phyloP scores from a whole-genome alignment of 306 rosid genomes.

The Vicia sativa region DNA sequence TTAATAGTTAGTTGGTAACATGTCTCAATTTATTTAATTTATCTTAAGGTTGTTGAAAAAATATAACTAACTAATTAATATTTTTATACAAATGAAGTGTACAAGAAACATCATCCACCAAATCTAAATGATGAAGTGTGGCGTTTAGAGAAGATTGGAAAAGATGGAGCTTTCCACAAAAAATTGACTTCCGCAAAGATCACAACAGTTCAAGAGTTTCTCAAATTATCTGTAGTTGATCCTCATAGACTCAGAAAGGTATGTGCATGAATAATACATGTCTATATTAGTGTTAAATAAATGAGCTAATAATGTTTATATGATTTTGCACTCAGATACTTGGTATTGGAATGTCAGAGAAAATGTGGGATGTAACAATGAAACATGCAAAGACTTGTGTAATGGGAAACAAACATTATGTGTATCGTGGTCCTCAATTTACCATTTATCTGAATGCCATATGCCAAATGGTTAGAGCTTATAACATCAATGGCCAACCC shows the following conservation, averaged over 20 bases:
- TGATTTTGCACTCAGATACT: conserved; percentile 51
- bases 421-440: conserved; percentile 37
- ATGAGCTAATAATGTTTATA: background rate
- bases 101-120: conserved; percentile 95
- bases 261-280: too few relatives aligned
- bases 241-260: conserved; percentile 56
- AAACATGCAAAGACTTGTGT: conserved; percentile 78
- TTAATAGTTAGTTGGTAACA: background rate
- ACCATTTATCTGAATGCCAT: conserved; percentile 51
- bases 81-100: conserved; percentile 52
- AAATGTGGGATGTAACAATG: conserved; percentile 72
- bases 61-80: background rate
- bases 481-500: conserved; percentile 50
- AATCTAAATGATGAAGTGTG: conserved; percentile 75
- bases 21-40: background rate
- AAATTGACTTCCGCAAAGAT: conserved; percentile 44
- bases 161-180: conserved; percentile 90
- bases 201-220: conserved; percentile 74
- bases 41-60: background rate
- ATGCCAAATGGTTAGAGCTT: conserved; percentile 62
- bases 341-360: conserved; percentile 86
- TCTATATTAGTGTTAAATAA: too few relatives aligned
- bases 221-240: conserved; percentile 62
- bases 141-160: conserved; percentile 93
- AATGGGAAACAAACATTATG: conserved; percentile 54